These are phyloP conservation scores for Cucumis cinereus DNA, from an alignment of 306 rosid species.

Conservation along the genomic window DNA sequence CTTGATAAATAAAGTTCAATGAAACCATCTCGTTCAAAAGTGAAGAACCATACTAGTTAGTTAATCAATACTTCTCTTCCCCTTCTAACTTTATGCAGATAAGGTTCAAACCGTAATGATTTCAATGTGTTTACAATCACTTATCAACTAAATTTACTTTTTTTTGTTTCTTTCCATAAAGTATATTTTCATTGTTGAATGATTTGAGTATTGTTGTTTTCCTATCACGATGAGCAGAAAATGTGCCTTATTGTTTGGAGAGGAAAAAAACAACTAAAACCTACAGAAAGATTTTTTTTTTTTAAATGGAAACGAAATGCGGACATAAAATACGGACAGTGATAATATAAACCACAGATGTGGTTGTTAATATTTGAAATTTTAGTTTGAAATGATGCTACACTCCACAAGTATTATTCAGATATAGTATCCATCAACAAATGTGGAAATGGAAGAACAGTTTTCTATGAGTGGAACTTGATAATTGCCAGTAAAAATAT, in stretches of 20 bases:
- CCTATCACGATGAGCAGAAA: neutral
- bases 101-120: neutral
- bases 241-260: neutral
- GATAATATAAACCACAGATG: neutral
- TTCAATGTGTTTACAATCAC: neutral
- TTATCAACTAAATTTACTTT: neutral
- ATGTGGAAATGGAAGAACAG: neutral
- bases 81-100: neutral
- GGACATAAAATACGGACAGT: neutral
- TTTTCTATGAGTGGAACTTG: slow-evolving; percentile 3
- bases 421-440: neutral
- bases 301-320: too few species aligned
- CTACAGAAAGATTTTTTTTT: neutral
- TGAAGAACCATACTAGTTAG: neutral
- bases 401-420: neutral
- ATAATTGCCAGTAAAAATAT: neutral
- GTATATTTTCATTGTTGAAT: neutral
- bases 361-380: neutral
- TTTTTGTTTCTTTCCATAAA: neutral
- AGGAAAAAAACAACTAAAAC: neutral
- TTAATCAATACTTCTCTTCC: neutral
- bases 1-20: neutral
- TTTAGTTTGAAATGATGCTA: neutral
- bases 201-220: neutral
- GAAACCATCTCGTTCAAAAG: neutral